Evolutionary conservation across 352 stramenopile genomes (phyloP).

Genomic region (Phytopythium vexans): DNA sequence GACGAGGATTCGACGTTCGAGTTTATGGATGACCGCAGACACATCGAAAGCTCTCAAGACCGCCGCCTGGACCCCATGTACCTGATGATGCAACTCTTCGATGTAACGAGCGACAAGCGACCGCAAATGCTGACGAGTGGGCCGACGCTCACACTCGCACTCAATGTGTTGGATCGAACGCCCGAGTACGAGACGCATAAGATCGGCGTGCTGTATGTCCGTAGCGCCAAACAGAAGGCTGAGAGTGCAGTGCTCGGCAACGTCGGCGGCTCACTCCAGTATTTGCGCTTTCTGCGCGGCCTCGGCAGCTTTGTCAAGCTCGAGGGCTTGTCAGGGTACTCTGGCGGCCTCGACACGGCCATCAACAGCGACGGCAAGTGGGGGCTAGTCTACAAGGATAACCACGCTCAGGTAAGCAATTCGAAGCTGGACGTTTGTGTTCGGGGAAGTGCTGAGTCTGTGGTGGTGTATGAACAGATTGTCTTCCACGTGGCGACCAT

Average conservation of each 20-base stretch:
- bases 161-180: slow-evolving; percentile 79
- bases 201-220: slow-evolving; percentile 78
- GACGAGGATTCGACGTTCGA: background rate
- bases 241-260: slow-evolving; percentile 74
- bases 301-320: slow-evolving; percentile 71
- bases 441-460: background rate
- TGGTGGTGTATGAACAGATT: slow-evolving; percentile 40
- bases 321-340: slow-evolving; percentile 61
- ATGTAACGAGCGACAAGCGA: slow-evolving; percentile 47
- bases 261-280: slow-evolving; percentile 68
- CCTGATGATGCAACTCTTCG: slow-evolving; percentile 85
- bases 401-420: slow-evolving; percentile 51
- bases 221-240: slow-evolving; percentile 42
- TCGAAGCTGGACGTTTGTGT: background rate
- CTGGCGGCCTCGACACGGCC: slow-evolving; percentile 70
- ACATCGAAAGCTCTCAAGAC: background rate
- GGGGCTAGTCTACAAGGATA: slow-evolving; percentile 65
- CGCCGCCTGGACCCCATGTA: slow-evolving; percentile 34
- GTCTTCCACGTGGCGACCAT: slow-evolving; percentile 87
- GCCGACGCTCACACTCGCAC: slow-evolving; percentile 43
- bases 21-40: too few relatives aligned
- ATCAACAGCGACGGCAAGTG: slow-evolving; percentile 75
- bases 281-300: slow-evolving; percentile 67
- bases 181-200: slow-evolving; percentile 86
- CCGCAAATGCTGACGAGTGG: slow-evolving; percentile 64